Base-by-base conservation (phyloP, 164 flowering plant species). In the Macadamia tetraphylla region DNA sequence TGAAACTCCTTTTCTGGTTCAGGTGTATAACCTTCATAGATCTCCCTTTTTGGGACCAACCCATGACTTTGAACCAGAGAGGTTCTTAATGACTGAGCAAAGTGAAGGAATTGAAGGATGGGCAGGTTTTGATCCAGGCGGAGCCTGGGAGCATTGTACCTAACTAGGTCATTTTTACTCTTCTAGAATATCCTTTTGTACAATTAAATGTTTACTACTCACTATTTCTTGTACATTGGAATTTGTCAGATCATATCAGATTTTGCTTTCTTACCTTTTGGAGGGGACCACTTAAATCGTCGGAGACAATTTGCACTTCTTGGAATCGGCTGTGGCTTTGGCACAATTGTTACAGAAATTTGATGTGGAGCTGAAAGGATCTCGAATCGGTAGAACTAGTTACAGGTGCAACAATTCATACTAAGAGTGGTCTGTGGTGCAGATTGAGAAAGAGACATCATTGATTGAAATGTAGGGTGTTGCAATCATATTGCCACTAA, bases 221-320 rank as follows among this genome's bases (percentile, higher is more conserved):
- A 35, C 12, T 29, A 10, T 31, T 49, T 17, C 55, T 64, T 51
- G 35, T 3, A 6, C 56, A 8, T 60, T 23, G 46, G 18, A 7
- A 35, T 53, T 71, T 29, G 15, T 31, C 90, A 94, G 98, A 78
- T 92, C 30, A 75, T 88, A 66, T 77, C 98, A 48, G 98, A 94
- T 75, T 91, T 92, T 67, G 88, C 98, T 14, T 90, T 91, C 81
- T 83, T 94, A 75, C 96, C 97, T 1, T 94, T 94, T 73, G 98
- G 98, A 0, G 98, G 23, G 98, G 98, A 6, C 92, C 97, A 58
- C 89, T 97, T 65, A 94, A 92, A 77, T 94, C 56, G 92, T 94
- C 1, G 98, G 98, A 18, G 98, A 94, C 98, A 94, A 71, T 94
- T 94, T 75, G 97, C 98, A 0, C 87, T n/a, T 92, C n/a, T 86